These are phyloP conservation scores for Rubus parviflorus DNA, from an alignment of 306 rosid genomes.

Conservation along the genomic window DNA sequence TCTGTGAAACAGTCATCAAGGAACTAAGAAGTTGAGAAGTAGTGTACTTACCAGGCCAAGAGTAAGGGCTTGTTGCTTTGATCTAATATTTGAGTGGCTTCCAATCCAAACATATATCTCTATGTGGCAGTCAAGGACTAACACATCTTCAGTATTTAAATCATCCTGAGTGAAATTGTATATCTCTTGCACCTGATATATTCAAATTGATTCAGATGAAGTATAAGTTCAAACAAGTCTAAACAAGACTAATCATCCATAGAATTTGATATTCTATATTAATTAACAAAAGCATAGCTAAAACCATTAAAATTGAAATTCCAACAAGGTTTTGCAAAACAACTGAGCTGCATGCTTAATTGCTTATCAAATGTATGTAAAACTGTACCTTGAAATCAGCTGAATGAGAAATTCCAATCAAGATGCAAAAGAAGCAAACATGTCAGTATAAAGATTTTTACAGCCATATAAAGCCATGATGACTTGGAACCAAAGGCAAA, in stretches of 20 bases:
- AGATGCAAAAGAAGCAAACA: slow-evolving; percentile 64
- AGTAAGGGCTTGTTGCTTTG: slow-evolving; percentile 80
- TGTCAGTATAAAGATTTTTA: slow-evolving; percentile 55
- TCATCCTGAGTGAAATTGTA: slow-evolving; percentile 93
- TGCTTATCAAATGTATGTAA: slow-evolving; percentile 2
- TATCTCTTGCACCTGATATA: slow-evolving; percentile 83
- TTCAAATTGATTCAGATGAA: slow-evolving; percentile 22
- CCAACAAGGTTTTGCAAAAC: not conserved
- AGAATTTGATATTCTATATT: not conserved
- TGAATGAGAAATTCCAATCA: slow-evolving; percentile 50
- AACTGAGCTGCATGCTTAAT: slow-evolving; percentile 3
- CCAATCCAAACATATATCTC: slow-evolving; percentile 95
- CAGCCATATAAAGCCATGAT: slow-evolving; percentile 48
- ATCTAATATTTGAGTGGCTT: slow-evolving; percentile 61
- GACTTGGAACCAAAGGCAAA: slow-evolving; percentile 59
- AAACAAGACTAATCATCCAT: not conserved
- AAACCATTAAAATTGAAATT: not conserved
- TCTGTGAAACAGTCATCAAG: not conserved
- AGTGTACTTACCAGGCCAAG: slow-evolving; percentile 64
- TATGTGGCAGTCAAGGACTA: slow-evolving; percentile 77
- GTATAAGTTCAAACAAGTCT: not conserved
- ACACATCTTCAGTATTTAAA: slow-evolving; percentile 80
- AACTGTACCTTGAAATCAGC: slow-evolving; percentile 80
- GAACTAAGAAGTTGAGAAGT: not conserved
- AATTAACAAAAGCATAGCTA: not conserved